Conservation (phyloP, 2,329 filamentous ascomycete species). For the Tolypocladium amazonense region DNA sequence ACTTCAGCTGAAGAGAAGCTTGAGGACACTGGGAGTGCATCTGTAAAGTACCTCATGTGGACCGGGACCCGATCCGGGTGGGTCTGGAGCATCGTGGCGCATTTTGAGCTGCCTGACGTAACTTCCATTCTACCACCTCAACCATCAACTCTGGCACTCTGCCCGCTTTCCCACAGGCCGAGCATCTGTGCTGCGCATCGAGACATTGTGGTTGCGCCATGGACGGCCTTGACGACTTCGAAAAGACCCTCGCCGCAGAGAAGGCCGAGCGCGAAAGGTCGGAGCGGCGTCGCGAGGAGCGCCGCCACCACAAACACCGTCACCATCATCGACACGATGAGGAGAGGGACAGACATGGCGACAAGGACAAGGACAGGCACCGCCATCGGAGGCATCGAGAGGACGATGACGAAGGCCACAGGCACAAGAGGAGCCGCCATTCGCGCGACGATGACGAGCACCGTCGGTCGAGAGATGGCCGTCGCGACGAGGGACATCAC, state of each 20-base stretch:
- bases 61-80: background rate
- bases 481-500: conserved; percentile 16
- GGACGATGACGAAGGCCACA: conserved; percentile 37
- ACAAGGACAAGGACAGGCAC: conserved; percentile 16
- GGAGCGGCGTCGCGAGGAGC: conserved; percentile 34
- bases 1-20: no score
- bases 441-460: conserved; percentile 44
- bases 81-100: background rate
- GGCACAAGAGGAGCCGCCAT: conserved; percentile 51
- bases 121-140: background rate
- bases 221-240: conserved; percentile 60
- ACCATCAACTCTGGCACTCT: background rate
- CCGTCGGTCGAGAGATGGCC: conserved; percentile 27
- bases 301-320: conserved; percentile 32
- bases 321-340: conserved; percentile 34
- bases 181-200: background rate
- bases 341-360: conserved; percentile 20
- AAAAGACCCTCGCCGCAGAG: conserved; percentile 61
- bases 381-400: conserved; percentile 22
- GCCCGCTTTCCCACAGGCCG: background rate
- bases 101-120: background rate
- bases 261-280: conserved; percentile 41
- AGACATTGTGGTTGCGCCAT: conserved; percentile 18
- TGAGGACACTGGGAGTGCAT: no score
- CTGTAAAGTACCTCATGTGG: no score